phyloP scores from a whole-genome alignment of 441 rosid genomes.

The Biscutella laevigata region DNA sequence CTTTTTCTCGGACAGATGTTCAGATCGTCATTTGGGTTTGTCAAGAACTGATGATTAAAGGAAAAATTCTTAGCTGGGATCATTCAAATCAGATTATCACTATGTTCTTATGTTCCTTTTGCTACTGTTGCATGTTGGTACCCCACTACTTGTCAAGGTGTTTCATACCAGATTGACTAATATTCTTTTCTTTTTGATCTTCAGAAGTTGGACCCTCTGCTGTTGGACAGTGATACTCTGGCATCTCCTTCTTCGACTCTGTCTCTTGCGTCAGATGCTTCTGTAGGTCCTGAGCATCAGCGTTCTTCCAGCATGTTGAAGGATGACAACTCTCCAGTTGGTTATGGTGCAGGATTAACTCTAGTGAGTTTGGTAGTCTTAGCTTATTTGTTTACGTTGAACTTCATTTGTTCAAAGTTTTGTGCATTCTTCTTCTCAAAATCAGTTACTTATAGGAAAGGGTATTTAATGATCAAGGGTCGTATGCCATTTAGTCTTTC shows the following conservation, averaged over 20 bases:
- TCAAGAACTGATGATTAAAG: too few species aligned
- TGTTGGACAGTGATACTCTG: constrained; percentile 49
- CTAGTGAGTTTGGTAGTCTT: constrained; percentile 38
- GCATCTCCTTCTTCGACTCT: constrained; percentile 47
- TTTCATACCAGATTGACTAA: constrained; percentile 8
- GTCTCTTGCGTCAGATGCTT: constrained; percentile 37
- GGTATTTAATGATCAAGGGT: background rate
- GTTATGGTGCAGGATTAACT: constrained; percentile 60
- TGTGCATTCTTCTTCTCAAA: background rate
- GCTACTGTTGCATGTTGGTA: background rate
- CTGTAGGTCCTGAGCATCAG: too few species aligned
- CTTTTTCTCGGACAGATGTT: too few species aligned
- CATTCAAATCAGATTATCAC: too few species aligned
- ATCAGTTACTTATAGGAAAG: background rate
- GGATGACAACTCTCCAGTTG: constrained; percentile 64
- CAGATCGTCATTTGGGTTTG: too few species aligned
- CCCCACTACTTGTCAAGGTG: background rate
- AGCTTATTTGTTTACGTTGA: background rate
- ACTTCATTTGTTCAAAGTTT: background rate
- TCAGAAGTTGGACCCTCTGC: constrained; percentile 57
- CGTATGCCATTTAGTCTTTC: background rate
- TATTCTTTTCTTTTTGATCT: constrained; percentile 11
- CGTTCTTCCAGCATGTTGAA: constrained; percentile 79
- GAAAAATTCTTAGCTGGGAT: too few species aligned
- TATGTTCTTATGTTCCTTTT: background rate